A percentile compares a stretch with the other conserved stretches of the same genome.
These are phyloP conservation scores for Centrapalus pauciflorus DNA, from an alignment of 129 eudicot species.

Conservation along the genomic window DNA sequence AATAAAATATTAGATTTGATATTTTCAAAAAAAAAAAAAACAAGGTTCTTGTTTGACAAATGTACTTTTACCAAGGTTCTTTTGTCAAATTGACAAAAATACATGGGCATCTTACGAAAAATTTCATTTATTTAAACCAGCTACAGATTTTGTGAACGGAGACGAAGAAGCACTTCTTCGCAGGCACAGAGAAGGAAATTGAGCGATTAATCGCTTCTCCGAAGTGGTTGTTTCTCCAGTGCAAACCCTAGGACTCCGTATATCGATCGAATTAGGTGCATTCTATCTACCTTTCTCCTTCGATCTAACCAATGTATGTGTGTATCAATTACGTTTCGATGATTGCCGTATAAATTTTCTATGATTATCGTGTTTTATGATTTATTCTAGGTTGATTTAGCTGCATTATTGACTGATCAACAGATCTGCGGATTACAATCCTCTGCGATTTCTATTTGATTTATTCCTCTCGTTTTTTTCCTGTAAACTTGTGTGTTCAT, in stretches of 20 bases:
- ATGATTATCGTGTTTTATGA: neutral
- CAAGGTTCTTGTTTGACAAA: neutral
- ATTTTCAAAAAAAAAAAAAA: neutral
- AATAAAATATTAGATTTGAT: neutral
- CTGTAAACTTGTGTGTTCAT: conserved; percentile 1
- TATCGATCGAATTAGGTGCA: conserved; percentile 6
- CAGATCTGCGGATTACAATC: neutral
- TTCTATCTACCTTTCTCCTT: neutral
- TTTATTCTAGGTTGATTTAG: neutral
- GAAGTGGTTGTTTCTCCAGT: neutral
- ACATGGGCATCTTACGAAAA: conserved; percentile 7
- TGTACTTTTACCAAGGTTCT: neutral
- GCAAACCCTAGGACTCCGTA: neutral
- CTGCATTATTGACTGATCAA: conserved; percentile 18
- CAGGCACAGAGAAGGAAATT: conserved; percentile 6
- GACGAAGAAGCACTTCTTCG: conserved; percentile 13
- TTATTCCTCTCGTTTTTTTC: neutral
- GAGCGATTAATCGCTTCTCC: neutral
- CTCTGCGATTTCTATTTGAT: neutral
- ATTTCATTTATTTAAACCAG: conserved; percentile 12
- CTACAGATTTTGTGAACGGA: conserved; percentile 6
- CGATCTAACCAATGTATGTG: neutral
- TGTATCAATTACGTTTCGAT: neutral
- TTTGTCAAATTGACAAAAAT: neutral
- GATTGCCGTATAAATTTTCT: neutral